Base-by-base conservation (phyloP, 345 rosid species). In the Punica granatum region DNA sequence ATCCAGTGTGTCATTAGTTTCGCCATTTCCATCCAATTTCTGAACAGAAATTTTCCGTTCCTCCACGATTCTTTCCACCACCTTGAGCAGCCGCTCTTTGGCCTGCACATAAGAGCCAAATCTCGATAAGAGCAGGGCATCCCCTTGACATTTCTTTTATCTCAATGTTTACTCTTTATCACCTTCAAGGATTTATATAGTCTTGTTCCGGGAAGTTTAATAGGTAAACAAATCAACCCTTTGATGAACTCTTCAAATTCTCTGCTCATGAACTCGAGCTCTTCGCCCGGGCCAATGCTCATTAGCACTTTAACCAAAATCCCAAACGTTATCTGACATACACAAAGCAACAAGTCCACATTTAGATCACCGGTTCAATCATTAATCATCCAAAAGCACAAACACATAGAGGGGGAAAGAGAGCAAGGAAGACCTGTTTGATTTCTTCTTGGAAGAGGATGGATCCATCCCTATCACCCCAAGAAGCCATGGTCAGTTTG, bases 231-330 rank as follows among this genome's bases (percentile, higher is more conserved):
- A 67, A 93, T 93, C 67, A 93, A 79, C 7, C 94, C 98, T 82
- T 90, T 93, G 78, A 93, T 83, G 67, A 87, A 88, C 65, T 90
- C 96, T 76, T 86, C 85, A 48, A 93, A 93, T 66, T 93, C 96
- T 60, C 69, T 78, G 65, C 86, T 85, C 12, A 93, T 67, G 53
- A 71, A 80, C 73, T 93, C 71, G 39, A 93, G 74, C 65, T 93
- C 96, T 68, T 78, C 87, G 16, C 94, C 89, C 1, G 90, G 90
- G 62, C 80, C 84, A 37, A 78, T 69, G 73, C 92, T 86, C 84
- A 87, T 82, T 77, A 93, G 69, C 67, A 80, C 87, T 75, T 86
- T 90, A 1, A 87, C 89, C 83, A 93, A 65, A 25, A 90, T 80
- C 74, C 77, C 78, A 59, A 93, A 93, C 18, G 98, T 87, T 63